Base-by-base conservation (phyloP, 805 yeast genomes). In the Yarrowia sp. region DNA sequence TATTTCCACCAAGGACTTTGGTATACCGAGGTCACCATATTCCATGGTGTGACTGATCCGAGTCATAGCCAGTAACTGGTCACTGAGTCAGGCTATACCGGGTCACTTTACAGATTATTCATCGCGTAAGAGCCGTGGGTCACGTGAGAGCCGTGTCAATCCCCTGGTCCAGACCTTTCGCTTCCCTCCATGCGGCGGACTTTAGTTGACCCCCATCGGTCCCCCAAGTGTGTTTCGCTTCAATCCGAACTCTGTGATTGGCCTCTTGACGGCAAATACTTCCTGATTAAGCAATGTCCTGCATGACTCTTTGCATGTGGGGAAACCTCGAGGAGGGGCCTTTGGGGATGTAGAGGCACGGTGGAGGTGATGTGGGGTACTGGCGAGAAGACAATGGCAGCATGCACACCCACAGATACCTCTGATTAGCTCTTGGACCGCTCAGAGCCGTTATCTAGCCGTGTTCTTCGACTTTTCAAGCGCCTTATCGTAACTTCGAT, bases 251-350 rank as follows among this genome's bases (percentile, higher is more conserved):
- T 9, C 58, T 13, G 8, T 52, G 58, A 52, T 52, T 52, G 58
- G 58, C 30, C 33, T 38, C 34, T 13, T 24, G 9, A 33, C 58
- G 58, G 58, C 58, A 19, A 52, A 8, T 14, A 52, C 58, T 52
- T 52, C 58, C 58, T 19, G 58, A 52, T 52, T 52, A 52, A 52
- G 58, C 43, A 52, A 2, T 3, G 40, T n/a, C 43, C 43, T 52
- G 58, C 58, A 52, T 52, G 58, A 52, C 58, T 52, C 19, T 52
- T 52, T 38, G 58, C 58, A 19, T 52, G 43, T 19, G 43, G 58
- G 43, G 47, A 33, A 52, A 36, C 34, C 10, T 7, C n/a, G 24
- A 7, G 14, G 58, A 52, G 58, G 58, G 34, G 33, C 52, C 30
- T 17, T 9, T 17, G 24, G 4, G 53, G 24, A 12, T 19, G 12